Conservation (phyloP, 495 filamentous ascomycete species). For the Aspergillus ostianus region DNA sequence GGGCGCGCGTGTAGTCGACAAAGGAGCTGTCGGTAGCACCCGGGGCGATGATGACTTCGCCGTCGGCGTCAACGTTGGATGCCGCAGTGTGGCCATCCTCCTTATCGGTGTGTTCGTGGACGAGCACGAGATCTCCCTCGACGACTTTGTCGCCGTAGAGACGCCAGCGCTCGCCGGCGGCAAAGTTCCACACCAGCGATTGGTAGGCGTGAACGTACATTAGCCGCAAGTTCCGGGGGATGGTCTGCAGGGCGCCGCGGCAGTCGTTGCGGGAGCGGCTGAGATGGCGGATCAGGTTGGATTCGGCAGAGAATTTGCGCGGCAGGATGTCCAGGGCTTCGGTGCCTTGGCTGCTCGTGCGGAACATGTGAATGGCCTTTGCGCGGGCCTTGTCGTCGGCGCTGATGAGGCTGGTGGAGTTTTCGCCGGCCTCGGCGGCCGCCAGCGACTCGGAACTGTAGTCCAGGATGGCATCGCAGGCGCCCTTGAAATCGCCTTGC, state of each 20-base stretch:
- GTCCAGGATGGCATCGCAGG: constrained; percentile 68
- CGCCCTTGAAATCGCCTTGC: constrained; percentile 72
- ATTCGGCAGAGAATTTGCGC: constrained; percentile 76
- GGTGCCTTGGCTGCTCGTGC: constrained; percentile 49
- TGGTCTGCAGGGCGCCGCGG: constrained; percentile 71
- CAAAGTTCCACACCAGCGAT: constrained; percentile 87
- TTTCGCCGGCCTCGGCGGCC: constrained; percentile 39
- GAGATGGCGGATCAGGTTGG: constrained; percentile 72
- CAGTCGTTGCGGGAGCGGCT: constrained; percentile 57
- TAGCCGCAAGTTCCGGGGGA: constrained; percentile 73
- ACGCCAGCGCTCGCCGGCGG: constrained; percentile 74
- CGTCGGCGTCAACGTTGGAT: constrained; percentile 59
- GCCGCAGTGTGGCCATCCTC: constrained; percentile 20
- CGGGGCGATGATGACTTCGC: constrained; percentile 64
- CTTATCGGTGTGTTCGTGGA: constrained; percentile 53
- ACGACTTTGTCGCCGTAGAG: constrained; percentile 68
- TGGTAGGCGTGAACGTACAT: constrained; percentile 99
- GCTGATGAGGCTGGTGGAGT: constrained; percentile 45
- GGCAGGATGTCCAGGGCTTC: constrained; percentile 69
- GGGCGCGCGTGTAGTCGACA: constrained; percentile 69
- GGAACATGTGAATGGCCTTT: constrained; percentile 69
- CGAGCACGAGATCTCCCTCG: constrained; percentile 81
- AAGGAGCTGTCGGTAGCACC: constrained; percentile 55
- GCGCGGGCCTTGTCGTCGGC: constrained; percentile 76
- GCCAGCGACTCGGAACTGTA: constrained; percentile 56